phyloP scores from a whole-genome alignment of 2,329 filamentous ascomycete species.

The Atkinsonella hypoxylon region DNA sequence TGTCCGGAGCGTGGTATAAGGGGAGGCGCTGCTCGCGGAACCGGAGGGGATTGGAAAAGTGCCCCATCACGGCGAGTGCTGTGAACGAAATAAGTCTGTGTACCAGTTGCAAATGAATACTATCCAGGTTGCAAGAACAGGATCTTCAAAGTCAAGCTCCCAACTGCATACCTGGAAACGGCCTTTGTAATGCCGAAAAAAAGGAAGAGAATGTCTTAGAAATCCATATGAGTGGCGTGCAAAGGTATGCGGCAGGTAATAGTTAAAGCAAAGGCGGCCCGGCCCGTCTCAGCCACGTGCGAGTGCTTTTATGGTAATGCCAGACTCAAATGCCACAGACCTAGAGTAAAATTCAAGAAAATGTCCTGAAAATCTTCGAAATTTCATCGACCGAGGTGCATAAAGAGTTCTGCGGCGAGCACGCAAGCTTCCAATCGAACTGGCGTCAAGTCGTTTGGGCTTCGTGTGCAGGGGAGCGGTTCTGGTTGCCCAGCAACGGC shows the following conservation, averaged over 20 bases:
- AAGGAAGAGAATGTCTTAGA: background rate
- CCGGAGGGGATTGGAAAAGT: slow-evolving; percentile 35
- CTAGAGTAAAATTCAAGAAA: background rate
- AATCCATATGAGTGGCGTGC: background rate
- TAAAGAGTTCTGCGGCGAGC: background rate
- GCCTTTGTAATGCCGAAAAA: background rate
- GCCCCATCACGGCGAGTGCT: slow-evolving; percentile 30
- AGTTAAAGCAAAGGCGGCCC: background rate
- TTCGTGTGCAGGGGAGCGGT: slow-evolving; percentile 10
- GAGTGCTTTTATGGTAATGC: background rate
- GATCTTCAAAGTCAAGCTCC: too few species aligned
- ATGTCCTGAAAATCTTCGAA: too few species aligned
- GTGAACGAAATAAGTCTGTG: background rate
- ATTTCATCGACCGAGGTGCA: background rate
- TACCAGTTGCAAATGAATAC: background rate
- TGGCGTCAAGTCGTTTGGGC: background rate
- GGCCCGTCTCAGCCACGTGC: background rate
- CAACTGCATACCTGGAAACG: background rate
- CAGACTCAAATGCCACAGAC: background rate
- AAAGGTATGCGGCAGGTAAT: slow-evolving; percentile 4
- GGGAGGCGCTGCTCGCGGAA: slow-evolving; percentile 37
- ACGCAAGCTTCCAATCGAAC: background rate
- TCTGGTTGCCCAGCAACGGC: slow-evolving; percentile 18
- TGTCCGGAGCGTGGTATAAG: slow-evolving; percentile 34
- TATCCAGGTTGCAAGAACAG: too few species aligned